Evolutionary conservation across 345 rosid species (phyloP).

Genomic region (Gossypium mustelinum): DNA sequence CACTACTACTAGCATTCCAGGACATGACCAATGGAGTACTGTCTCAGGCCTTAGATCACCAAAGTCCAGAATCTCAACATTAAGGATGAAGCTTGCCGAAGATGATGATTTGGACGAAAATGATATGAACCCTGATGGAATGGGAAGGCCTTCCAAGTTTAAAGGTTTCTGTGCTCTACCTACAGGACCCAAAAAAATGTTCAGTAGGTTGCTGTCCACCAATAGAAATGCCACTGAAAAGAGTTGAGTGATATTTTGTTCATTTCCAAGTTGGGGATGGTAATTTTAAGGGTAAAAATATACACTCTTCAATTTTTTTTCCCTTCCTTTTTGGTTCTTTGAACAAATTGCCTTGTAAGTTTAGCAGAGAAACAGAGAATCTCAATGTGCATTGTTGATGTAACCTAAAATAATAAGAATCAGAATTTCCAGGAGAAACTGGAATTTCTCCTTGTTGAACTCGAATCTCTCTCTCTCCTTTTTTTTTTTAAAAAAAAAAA

Average conservation of each 20-base stretch:
- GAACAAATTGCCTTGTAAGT: conserved; percentile 32
- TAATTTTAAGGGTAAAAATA: conserved; percentile 33
- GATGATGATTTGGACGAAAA: conserved; percentile 65
- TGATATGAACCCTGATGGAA: conserved; percentile 49
- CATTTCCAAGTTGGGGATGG: conserved; percentile 21
- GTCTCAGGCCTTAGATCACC: conserved; percentile 80
- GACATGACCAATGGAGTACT: conserved; percentile 85
- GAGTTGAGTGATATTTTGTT: conserved; percentile 36
- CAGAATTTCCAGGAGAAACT: conserved; percentile 22
- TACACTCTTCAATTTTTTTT: conserved; percentile 4
- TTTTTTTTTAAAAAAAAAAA: not conserved
- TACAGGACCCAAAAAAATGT: conserved; percentile 50
- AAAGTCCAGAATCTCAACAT: conserved; percentile 58
- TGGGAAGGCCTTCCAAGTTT: conserved; percentile 53
- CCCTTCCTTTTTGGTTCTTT: not conserved
- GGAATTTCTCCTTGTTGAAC: conserved; percentile 19
- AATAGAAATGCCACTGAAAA: conserved; percentile 51
- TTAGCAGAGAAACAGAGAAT: conserved; percentile 31
- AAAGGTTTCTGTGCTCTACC: conserved; percentile 80
- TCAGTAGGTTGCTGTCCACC: conserved; percentile 52
- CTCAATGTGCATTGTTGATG: conserved; percentile 42
- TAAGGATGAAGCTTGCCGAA: conserved; percentile 81
- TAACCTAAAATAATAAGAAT: conserved; percentile 34
- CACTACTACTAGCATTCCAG: conserved; percentile 58
- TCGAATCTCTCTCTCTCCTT: not conserved